Conservation (phyloP, 2,329 filamentous ascomycete species). For the Cladophialophora immunda region DNA sequence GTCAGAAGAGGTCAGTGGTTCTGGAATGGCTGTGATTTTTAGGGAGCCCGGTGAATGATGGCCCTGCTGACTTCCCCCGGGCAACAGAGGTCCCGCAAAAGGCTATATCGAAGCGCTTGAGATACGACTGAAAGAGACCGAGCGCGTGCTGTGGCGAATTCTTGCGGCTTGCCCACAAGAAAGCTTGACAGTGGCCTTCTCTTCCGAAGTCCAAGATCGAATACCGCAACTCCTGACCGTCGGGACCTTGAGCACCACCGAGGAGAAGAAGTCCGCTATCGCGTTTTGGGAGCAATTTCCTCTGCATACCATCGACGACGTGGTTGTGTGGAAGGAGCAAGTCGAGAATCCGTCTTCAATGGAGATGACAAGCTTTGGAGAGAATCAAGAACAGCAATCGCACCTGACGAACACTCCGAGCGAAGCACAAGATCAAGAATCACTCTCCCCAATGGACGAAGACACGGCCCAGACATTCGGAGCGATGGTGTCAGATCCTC, state of each 20-base stretch:
- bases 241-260: slow-evolving; percentile 4
- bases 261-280: slow-evolving; percentile 28
- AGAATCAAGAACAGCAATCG: slow-evolving; percentile 1
- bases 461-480: background rate
- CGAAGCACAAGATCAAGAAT: background rate
- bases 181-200: slow-evolving; percentile 42
- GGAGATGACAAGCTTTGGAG: background rate
- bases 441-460: background rate
- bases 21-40: slow-evolving; percentile 1
- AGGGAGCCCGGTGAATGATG: background rate
- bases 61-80: background rate
- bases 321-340: slow-evolving; percentile 47
- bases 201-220: slow-evolving; percentile 1
- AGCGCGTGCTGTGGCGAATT: slow-evolving; percentile 48
- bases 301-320: slow-evolving; percentile 42
- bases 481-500: background rate
- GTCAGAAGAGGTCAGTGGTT: slow-evolving; percentile 47
- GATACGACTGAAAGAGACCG: slow-evolving; percentile 51
- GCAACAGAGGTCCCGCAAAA: slow-evolving; percentile 52
- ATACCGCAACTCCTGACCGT: slow-evolving; percentile 12
- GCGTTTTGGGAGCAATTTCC: slow-evolving; percentile 47
- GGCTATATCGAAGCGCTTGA: slow-evolving; percentile 56
- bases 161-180: slow-evolving; percentile 44
- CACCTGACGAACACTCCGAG: background rate
- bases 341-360: slow-evolving; percentile 21